These are phyloP conservation scores for Antitrichia curtipendula DNA, from an alignment of 225 moss, liverwort and hornwort species.

Conservation along the genomic window DNA sequence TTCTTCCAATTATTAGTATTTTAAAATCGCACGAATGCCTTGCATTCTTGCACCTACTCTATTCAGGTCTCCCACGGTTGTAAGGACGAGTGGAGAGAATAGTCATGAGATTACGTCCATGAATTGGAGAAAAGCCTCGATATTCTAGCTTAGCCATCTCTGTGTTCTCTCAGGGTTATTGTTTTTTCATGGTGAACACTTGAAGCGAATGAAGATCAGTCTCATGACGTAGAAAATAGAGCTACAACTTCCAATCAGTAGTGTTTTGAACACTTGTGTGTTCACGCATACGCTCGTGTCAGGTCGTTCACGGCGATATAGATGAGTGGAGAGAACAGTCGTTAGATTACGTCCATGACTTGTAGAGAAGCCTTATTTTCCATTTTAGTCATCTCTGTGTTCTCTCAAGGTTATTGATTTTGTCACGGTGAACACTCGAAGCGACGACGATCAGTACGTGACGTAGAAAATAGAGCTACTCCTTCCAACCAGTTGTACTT, in stretches of 20 bases:
- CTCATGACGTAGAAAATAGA: neutral
- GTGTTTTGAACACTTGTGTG: neutral
- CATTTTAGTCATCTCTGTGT: neutral
- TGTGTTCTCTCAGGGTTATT: neutral
- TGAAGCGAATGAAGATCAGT: neutral
- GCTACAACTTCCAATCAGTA: neutral
- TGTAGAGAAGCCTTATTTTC: neutral
- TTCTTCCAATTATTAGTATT: no score
- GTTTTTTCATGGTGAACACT: neutral
- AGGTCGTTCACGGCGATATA: neutral
- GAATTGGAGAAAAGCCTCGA: neutral
- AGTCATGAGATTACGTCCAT: neutral
- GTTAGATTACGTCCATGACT: neutral
- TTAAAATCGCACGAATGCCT: neutral
- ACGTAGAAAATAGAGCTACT: neutral
- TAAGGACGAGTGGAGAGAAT: neutral
- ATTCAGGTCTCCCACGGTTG: neutral
- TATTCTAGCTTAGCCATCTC: neutral
- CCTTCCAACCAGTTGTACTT: neutral
- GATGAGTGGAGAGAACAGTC: neutral
- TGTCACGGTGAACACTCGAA: neutral
- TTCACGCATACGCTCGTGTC: neutral
- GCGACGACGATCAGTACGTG: neutral
- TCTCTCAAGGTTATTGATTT: neutral
- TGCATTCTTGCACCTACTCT: neutral